Conservation (phyloP, 352 stramenopile species). For the Achlya hypogyna region DNA sequence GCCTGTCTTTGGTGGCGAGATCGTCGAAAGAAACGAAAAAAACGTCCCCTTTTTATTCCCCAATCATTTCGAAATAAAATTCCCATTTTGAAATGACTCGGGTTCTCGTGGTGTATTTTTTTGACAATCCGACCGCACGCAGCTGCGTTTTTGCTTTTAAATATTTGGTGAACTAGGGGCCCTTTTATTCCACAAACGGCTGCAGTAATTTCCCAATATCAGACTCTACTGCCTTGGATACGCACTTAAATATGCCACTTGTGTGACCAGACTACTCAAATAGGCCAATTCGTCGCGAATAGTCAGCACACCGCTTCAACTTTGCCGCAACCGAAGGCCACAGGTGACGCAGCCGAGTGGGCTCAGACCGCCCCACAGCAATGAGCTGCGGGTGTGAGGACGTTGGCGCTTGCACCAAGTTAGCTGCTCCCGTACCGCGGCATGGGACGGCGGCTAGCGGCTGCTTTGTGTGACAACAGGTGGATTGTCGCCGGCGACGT, state of each 20-base stretch:
- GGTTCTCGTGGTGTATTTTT: no score
- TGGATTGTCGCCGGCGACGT: no score
- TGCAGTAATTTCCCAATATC: not conserved
- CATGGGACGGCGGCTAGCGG: no score
- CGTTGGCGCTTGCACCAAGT: no score
- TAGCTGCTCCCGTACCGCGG: no score
- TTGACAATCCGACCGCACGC: no score
- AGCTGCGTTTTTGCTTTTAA: no score
- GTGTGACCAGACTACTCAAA: not conserved
- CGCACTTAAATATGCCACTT: not conserved
- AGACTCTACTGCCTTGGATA: not conserved
- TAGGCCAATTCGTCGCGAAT: not conserved
- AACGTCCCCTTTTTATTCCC: not conserved
- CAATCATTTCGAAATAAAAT: not conserved
- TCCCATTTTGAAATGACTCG: no score
- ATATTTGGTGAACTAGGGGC: no score
- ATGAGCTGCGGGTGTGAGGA: no score
- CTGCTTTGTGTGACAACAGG: no score
- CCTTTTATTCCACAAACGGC: not conserved
- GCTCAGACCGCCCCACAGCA: no score
- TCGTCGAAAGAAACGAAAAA: not conserved
- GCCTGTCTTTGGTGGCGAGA: not conserved
- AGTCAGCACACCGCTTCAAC: not conserved
- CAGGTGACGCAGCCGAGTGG: not conserved
- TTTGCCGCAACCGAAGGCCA: not conserved